Evolutionary conservation across 805 yeast genomes (phyloP).

Genomic region (Candida sphagnicola): DNA sequence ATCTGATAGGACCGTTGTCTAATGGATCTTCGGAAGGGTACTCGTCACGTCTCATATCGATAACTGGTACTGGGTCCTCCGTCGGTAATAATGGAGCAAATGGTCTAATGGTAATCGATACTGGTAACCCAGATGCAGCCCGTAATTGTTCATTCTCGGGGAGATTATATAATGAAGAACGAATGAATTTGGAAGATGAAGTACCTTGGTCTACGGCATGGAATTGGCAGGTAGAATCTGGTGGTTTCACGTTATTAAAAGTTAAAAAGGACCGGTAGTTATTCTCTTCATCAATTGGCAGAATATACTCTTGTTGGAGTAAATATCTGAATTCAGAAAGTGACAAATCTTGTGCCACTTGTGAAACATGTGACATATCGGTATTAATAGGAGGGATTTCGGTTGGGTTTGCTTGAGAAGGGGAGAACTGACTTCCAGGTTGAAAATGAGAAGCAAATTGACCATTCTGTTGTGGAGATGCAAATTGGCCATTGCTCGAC

Average conservation of each 20-base stretch:
- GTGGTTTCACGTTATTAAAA: conserved; percentile 76
- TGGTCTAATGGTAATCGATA: conserved; percentile 79
- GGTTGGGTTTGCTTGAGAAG: not conserved
- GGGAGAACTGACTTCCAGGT: not conserved
- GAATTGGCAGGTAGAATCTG: conserved; percentile 71
- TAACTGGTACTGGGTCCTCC: conserved; percentile 62
- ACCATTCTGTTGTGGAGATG: not conserved
- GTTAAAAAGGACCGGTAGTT: conserved; percentile 55
- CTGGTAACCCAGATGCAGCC: conserved; percentile 67
- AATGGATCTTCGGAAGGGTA: conserved; percentile 13
- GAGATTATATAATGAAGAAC: conserved; percentile 76
- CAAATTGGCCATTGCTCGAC: too few relatives aligned
- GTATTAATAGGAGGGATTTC: not conserved
- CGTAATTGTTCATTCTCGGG: conserved; percentile 74
- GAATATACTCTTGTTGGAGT: conserved; percentile 20
- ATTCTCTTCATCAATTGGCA: conserved; percentile 27
- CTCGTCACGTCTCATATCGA: conserved; percentile 45
- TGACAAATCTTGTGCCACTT: conserved; percentile 6
- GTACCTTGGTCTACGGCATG: conserved; percentile 77
- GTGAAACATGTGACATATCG: conserved; percentile 2
- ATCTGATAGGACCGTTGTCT: conserved; percentile 72
- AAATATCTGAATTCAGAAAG: conserved; percentile 13
- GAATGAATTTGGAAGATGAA: conserved; percentile 73
- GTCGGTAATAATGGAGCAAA: conserved; percentile 59
- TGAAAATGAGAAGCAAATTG: not conserved